These are phyloP conservation scores for Chaetomidium leptoderma DNA, from an alignment of 495 filamentous ascomycete genomes.

Conservation along the genomic window DNA sequence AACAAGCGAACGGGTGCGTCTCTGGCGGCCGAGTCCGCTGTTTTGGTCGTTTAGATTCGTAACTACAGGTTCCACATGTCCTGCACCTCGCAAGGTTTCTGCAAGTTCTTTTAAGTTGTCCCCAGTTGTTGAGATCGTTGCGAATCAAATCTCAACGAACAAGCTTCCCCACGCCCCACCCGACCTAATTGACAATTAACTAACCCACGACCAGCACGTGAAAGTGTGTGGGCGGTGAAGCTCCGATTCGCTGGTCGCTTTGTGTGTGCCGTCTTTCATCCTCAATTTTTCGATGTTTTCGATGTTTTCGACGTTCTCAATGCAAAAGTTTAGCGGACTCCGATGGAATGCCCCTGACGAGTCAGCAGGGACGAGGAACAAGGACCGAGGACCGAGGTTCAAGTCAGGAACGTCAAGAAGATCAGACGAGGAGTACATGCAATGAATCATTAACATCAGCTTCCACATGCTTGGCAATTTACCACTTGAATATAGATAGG, in stretches of 20 bases:
- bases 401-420: no score
- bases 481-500: no score
- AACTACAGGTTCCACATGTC: neutral
- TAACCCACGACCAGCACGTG: no score
- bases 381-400: no score
- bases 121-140: slow-evolving; percentile 24
- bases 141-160: slow-evolving; percentile 24
- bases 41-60: neutral
- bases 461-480: no score
- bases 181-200: slow-evolving; percentile 11
- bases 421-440: no score
- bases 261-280: neutral
- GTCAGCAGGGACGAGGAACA: no score
- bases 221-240: slow-evolving; percentile 10
- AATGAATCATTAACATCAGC: no score
- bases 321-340: no score
- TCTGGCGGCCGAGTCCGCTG: neutral
- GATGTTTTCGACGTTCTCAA: neutral
- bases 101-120: neutral
- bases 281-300: neutral
- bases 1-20: slow-evolving; percentile 1
- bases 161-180: slow-evolving; percentile 5
- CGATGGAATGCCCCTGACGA: neutral
- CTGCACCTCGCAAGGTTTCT: neutral
- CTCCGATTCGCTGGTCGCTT: neutral